These are phyloP conservation scores for Aphanomyces cochlioides DNA, from an alignment of 352 stramenopile species.

Conservation along the genomic window DNA sequence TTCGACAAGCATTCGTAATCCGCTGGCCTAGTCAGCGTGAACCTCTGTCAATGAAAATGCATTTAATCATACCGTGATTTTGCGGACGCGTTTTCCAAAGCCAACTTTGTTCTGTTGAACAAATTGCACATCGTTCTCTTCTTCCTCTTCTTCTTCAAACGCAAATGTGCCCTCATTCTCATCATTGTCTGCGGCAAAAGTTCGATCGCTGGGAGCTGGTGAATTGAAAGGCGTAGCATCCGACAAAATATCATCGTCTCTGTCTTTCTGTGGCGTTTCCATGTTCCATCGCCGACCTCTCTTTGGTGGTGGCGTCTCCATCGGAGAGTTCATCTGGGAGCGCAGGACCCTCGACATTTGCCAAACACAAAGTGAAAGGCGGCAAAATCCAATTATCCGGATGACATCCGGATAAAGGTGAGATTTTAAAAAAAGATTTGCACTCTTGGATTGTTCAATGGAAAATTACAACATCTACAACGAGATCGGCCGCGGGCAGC, in stretches of 20 bases:
- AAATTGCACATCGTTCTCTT: constrained; percentile 24
- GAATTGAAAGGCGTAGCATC: background rate
- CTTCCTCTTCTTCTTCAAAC: constrained; percentile 6
- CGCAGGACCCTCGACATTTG: constrained; percentile 1
- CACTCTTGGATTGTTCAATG: constrained; percentile 44
- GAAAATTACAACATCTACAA: constrained; percentile 95
- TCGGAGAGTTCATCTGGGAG: background rate
- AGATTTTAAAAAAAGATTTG: background rate
- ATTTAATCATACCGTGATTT: background rate
- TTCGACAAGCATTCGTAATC: constrained; percentile 7
- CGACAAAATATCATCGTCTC: background rate
- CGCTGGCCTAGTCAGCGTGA: background rate
- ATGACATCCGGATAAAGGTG: no score
- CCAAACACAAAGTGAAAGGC: background rate
- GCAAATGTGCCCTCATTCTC: background rate
- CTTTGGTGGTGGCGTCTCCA: constrained; percentile 18
- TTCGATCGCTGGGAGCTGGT: background rate
- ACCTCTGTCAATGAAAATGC: no score
- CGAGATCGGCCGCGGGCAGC: constrained; percentile 87
- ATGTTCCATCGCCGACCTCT: background rate
- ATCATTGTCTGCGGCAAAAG: constrained; percentile 7
- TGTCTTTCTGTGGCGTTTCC: background rate
- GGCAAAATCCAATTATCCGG: background rate
- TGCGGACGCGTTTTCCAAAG: constrained; percentile 8
- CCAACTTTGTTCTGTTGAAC: constrained; percentile 10